Evolutionary conservation across 805 yeast genomes (phyloP), one percentile per base, ranked within the genome.

Genomic region (Myxozyma geophila): DNA sequence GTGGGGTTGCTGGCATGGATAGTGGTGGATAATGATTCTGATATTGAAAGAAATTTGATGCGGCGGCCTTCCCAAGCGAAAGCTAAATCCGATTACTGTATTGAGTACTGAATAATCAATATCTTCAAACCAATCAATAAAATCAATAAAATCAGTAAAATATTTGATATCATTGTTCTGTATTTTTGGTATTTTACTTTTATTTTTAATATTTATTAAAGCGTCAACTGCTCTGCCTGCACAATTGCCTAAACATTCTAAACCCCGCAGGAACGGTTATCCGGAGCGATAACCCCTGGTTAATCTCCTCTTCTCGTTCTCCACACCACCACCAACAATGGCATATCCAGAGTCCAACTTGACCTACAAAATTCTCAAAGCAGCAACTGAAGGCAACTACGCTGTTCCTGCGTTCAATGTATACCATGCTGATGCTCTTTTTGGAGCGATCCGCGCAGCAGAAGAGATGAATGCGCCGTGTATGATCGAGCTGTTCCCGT

Each of bases 371-470:
- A 75, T 76, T 9, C 64, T 76, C 13, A 60, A 63, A 21, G 72
- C 62, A 7, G 78, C 78, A 3, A 74, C 75, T 49, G 52, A 58
- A 15, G 72, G 73, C 19, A 64, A 67, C 2, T 76, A 76, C 59
- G 77, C 76, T 3, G 77, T 76, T 7, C 68, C 76, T 1, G 74
- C 78, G 12, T 70, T 77, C 49, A 70, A 75, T 43, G 76, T 75
- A 41, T 60, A 49, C 50, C n/a, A 74, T 17, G 56, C 73, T 5
- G 79, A 76, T 48, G 77, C 73, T n/a, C 73, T 72, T 2, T 41
- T 74, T 8, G 74, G 74, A 8, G 71, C 75, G 70, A 69, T 76
- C 35, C 69, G 68, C 52, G 78, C 78, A 1, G 78, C 78, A 1
- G 78, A 76, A 58, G 70, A 60, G 15, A 67, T 69, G 56, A 67